Evolutionary conservation across 1,284 basidiomycete species (phyloP).

Genomic region (Ustilago xerochloae): DNA sequence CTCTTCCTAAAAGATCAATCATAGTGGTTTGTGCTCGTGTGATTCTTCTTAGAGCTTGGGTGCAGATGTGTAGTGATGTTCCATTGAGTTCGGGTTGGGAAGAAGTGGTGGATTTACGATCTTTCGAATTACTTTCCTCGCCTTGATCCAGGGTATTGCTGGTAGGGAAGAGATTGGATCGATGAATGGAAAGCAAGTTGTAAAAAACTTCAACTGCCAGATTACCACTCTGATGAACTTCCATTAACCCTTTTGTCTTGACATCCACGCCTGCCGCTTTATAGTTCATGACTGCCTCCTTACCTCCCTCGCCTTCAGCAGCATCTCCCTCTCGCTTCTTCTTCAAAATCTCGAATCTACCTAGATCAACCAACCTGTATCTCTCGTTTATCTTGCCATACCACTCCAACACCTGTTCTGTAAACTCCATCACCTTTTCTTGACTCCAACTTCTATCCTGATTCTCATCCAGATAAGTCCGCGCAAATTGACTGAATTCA

Average conservation of each 20-base stretch:
- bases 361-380: constrained; percentile 39
- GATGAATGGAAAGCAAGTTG: constrained; percentile 28
- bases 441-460: constrained; percentile 45
- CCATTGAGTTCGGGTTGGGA: constrained; percentile 16
- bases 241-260: constrained; percentile 42
- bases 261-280: constrained; percentile 34
- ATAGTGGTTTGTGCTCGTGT: constrained; percentile 39
- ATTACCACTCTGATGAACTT: constrained; percentile 40
- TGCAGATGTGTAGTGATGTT: constrained; percentile 34
- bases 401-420: constrained; percentile 38
- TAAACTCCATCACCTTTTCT: constrained; percentile 25
- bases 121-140: too few species aligned
- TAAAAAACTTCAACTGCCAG: constrained; percentile 44
- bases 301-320: constrained; percentile 9
- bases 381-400: constrained; percentile 34
- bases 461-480: constrained; percentile 36
- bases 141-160: too few species aligned
- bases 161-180: constrained; percentile 31
- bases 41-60: constrained; percentile 35
- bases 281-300: constrained; percentile 30
- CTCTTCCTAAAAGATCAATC: constrained; percentile 30
- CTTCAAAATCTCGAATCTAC: constrained; percentile 27
- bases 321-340: too few species aligned
- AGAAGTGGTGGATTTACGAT: neutral
- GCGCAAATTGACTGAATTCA: constrained; percentile 34